These are phyloP conservation scores for Komagataella kurtzmanii DNA, from an alignment of 805 yeast genomes.

Conservation along the genomic window DNA sequence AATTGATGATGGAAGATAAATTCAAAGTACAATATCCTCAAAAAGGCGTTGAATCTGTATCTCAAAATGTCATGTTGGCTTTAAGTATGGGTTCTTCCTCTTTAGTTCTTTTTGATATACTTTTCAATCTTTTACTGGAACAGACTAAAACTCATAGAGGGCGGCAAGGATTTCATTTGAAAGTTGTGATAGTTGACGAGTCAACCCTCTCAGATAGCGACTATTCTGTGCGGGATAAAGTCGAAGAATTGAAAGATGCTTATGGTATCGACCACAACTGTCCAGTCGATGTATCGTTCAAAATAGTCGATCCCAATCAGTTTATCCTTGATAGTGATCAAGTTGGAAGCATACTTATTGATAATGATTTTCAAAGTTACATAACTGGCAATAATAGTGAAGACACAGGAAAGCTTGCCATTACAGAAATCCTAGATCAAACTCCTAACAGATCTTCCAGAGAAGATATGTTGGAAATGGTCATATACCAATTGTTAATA, in stretches of 20 bases:
- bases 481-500: constrained; percentile 32
- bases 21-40: constrained; percentile 58
- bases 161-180: constrained; percentile 50
- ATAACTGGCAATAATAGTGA: constrained; percentile 3
- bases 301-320: constrained; percentile 25
- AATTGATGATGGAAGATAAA: constrained; percentile 57
- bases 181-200: constrained; percentile 36
- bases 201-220: constrained; percentile 7
- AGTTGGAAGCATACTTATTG: constrained; percentile 19
- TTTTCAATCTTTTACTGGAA: constrained; percentile 44
- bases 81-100: constrained; percentile 60
- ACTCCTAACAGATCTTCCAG: constrained; percentile 44
- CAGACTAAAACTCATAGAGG: constrained; percentile 54
- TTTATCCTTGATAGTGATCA: constrained; percentile 19
- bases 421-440: constrained; percentile 22
- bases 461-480: constrained; percentile 43
- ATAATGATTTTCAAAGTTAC: constrained; percentile 14
- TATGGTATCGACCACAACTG: constrained; percentile 7
- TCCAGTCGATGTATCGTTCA: constrained; percentile 22
- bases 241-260: constrained; percentile 4
- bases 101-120: constrained; percentile 52
- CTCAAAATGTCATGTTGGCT: constrained; percentile 41
- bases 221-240: constrained; percentile 1
- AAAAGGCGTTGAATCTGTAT: constrained; percentile 13
- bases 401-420: constrained; percentile 2